Evolutionary conservation across 495 filamentous ascomycete species (phyloP), one percentile per base, ranked within the genome.

Genomic region (Arthonia radiata): DNA sequence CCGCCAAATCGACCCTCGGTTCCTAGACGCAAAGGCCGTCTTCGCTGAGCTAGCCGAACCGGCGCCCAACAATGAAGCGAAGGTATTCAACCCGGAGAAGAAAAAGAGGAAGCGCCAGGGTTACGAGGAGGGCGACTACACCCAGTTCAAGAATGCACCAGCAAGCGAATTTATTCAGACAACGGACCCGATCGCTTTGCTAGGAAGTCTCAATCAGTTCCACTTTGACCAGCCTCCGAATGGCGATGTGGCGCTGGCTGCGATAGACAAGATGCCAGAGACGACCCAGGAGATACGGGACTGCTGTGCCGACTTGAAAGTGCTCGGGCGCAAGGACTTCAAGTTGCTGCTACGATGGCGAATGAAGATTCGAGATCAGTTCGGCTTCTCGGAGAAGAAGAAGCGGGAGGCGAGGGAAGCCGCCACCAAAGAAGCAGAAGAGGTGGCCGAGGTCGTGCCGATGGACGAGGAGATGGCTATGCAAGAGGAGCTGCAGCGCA

Each of bases 71-170:
- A 81, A 92, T 39, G 89, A 99, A 47, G 86, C 83, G 15, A 86
- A 83, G 43, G 86, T 99, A 2, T 99, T 89, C 55, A 89, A 94
- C 37, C 86, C 86, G 0, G 86, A 97, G 46, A 55, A 74, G 37
- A 94, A 92, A 61, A 94, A 91, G 61, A 58, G 86, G 15, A 94
- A 86, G 65, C 59, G 86, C 51, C 80, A 86, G 26, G 86, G 86
- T 54, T 99, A 99, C 36, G 81, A 92, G 41, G 86, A 94, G 44
- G 86, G 82, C 17, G 76, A 99, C 35, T 91, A 73, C 40, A 82
- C 67, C 4, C 81, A 93, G 41, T 82, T 71, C 53, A 89, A 89
- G 43, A 79, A 93, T 36, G 64, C 71, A 2, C 52, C 77, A 0
- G 80, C 77, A 2, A 80, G 67, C 39, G 78, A 93, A 25, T 99